Percentiles rank a stretch among this genome's conserved stretches.
Evolutionary conservation across 345 rosid species (phyloP).

Genomic region (Capsella bursapastoris): DNA sequence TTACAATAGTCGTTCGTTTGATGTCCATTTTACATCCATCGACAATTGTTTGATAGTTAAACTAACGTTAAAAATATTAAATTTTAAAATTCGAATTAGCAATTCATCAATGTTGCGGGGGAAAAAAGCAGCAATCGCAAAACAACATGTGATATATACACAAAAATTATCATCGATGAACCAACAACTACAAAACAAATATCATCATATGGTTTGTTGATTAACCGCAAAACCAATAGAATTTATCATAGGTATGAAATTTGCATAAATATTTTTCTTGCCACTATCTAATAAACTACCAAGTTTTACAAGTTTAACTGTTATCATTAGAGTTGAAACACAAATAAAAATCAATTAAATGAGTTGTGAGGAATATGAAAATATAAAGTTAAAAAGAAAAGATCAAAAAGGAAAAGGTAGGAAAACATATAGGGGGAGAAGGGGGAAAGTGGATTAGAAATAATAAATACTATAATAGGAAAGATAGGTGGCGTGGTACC

Average conservation of each 20-base stretch:
- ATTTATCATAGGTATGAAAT: background rate
- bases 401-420: background rate
- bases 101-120: no score
- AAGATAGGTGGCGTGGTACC: slow-evolving; percentile 29
- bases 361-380: slow-evolving; percentile 18
- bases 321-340: background rate
- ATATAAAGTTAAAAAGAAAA: slow-evolving; percentile 9
- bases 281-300: background rate
- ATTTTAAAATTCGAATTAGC: background rate
- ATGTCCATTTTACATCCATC: background rate
- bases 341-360: background rate
- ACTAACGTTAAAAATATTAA: no score
- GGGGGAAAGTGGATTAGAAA: background rate
- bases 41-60: background rate
- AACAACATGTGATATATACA: background rate
- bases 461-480: slow-evolving; percentile 41
- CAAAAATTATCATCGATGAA: background rate
- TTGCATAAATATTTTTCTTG: background rate
- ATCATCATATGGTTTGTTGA: background rate
- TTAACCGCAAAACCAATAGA: background rate
- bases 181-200: background rate
- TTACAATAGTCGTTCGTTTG: background rate
- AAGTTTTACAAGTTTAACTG: background rate
- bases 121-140: background rate
- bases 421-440: slow-evolving; percentile 22